Evolutionary conservation across 306 rosid genomes (phyloP), one percentile per base, ranked within the genome.

Genomic region (Nissolia schottii): DNA sequence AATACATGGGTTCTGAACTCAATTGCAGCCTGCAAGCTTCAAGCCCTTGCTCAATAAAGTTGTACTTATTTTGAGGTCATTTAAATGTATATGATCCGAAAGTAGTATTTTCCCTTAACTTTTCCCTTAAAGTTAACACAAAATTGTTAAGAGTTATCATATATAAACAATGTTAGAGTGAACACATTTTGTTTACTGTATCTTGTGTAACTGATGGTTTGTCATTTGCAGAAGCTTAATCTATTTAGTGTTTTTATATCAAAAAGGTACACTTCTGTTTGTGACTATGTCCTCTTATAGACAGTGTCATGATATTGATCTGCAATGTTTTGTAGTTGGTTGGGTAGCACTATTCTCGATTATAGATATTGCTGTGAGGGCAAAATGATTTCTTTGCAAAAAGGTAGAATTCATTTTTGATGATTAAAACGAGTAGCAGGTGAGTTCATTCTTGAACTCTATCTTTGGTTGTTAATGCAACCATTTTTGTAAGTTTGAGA

Each of bases 1-100:
- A 91, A 91, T 72, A 83, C 88, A 43, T 91, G 99, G 92, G 73
- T 94, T 77, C 81, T 91, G 75, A 81, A 91, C 81, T 94, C 96
- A 56, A 85, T 94, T 77, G 96, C 96, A n/a, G 96, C 88, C 80
- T 85, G 91, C 87, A 88, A 85, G 66, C 75, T 86, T 45, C 92
- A 84, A 73, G 62, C 55, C 71, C 87, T 86, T 71, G 60, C 74
- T 60, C 70, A 79, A 61, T 89, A 71, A 67, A 57, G 43, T 70
- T 70, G 71, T 16, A 58, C 64, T 3, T 12, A 23, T 38, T 31
- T 68, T 57, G 65, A 71, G 59, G 41, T 54, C 68, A 54, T 73
- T 76, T 64, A 38, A n/a, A 11, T 74, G 69, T 51, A 63, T 62
- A 61, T 56, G 67, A 64, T 62, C 65, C 54, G 15, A 34, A 38